Evolutionary conservation across 495 filamentous ascomycete species (phyloP), one percentile per base, ranked within the genome.

Genomic region (Daldinia caldariorum): DNA sequence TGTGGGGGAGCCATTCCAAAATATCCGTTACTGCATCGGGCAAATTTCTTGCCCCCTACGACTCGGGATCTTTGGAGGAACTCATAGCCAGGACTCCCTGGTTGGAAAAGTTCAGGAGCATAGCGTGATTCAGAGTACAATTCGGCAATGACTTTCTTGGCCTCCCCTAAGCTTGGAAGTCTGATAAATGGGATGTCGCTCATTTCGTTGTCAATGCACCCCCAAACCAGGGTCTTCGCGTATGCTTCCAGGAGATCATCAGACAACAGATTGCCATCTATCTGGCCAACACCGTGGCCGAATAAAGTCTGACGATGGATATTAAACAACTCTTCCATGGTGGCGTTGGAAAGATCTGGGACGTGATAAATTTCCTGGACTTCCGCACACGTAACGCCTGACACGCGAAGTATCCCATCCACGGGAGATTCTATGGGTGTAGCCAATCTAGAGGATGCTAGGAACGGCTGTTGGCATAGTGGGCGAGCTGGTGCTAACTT

Each of bases 381-480:
- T 51, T 51, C 47, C 13, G 47, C 29, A 31, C 20, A 26, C 29
- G 13, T 7, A 9, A 51, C 47, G 12, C 47, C 47, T 51, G 22
- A 4, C 12, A 51, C 47, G 26, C 47, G 47, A 5, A 51, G 26
- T 31, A 51, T 22, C 3, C 47, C 47, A 26, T 51, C 47, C 26
- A 31, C 3, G 0, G 47, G 47, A 18, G 12, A 31, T 51, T 51
- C 47, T 6, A 51, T 14, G 29, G 26, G 12, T 2, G 47, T 51
- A 4, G n/a, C 13, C 20, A 51, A 9, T 3, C 3, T 26, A 51
- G 47, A 51, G 47, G 47, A 51, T 51, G 47, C 47, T 12, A 51
- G 22, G 29, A 51, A 51, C 12, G 47, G 47, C 29, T 51, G 47
- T 31, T 31, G 47, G 47, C 47, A 51, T 31, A 51, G 47, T 14